Percentiles rank a stretch among this genome's conserved stretches.
These are phyloP conservation scores for Marvania coccoides DNA, from an alignment of 139 green algal genomes.

Conservation along the genomic window DNA sequence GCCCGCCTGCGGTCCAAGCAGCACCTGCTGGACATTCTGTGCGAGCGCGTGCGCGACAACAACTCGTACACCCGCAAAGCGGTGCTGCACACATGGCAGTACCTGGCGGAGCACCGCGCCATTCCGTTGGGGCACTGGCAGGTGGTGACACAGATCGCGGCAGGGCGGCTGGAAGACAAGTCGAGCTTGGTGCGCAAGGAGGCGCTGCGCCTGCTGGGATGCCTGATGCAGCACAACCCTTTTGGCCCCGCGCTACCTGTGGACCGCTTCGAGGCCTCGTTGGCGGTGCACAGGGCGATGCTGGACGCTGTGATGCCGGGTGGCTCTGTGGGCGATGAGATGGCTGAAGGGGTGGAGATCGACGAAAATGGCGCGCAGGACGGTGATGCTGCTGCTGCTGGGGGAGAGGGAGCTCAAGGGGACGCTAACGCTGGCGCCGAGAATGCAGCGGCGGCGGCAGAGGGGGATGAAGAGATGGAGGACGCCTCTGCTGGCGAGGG, in stretches of 20 bases:
- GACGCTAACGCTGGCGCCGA: background rate
- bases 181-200: slow-evolving; percentile 58
- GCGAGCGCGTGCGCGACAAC: slow-evolving; percentile 53
- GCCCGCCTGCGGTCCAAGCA: slow-evolving; percentile 65
- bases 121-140: slow-evolving; percentile 57
- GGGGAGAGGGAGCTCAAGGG: background rate
- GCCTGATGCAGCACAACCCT: slow-evolving; percentile 66
- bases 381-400: background rate
- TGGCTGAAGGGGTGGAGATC: background rate
- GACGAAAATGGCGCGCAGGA: slow-evolving; percentile 5
- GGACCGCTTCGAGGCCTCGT: slow-evolving; percentile 20
- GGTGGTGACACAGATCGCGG: slow-evolving; percentile 51
- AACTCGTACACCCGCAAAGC: slow-evolving; percentile 52
- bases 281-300: slow-evolving; percentile 24
- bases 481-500: background rate
- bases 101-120: slow-evolving; percentile 50
- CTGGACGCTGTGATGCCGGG: slow-evolving; percentile 17
- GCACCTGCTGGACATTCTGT: slow-evolving; percentile 61
- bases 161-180: slow-evolving; percentile 79
- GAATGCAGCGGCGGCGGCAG: background rate
- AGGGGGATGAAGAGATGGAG: slow-evolving; percentile 16
- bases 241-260: slow-evolving; percentile 56
- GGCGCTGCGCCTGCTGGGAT: slow-evolving; percentile 63
- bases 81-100: slow-evolving; percentile 64
- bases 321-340: background rate